Percentiles rank a stretch among this genome's conserved stretches.
phyloP scores from a whole-genome alignment of 805 yeast genomes.

The Torulaspora franciscae region DNA sequence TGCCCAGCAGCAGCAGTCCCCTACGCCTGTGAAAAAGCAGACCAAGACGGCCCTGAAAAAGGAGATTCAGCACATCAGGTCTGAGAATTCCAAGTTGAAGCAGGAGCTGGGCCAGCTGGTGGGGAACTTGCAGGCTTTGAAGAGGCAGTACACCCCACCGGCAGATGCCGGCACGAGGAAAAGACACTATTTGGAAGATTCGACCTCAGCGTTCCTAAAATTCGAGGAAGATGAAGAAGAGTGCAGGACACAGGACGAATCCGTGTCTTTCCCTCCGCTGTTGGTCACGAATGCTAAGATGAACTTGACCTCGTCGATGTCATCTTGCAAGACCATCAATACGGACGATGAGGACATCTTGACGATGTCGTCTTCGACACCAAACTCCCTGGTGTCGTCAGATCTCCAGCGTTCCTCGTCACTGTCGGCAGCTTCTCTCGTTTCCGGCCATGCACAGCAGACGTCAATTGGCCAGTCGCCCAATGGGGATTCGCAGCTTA shows the following conservation, averaged over 20 bases:
- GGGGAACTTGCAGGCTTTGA: conserved; percentile 25
- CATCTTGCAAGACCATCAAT: conserved; percentile 16
- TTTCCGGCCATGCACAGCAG: conserved; percentile 1
- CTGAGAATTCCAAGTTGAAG: conserved; percentile 25
- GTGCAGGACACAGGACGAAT: not conserved
- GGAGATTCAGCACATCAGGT: conserved; percentile 23
- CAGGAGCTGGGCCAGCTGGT: conserved; percentile 25
- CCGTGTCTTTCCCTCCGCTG: conserved; percentile 9
- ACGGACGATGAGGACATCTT: conserved; percentile 26
- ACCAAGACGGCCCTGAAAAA: conserved; percentile 18
- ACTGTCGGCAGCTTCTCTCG: conserved; percentile 11
- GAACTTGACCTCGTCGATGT: conserved; percentile 11
- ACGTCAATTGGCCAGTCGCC: not conserved
- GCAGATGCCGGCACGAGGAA: conserved; percentile 2
- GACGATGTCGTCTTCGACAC: conserved; percentile 25
- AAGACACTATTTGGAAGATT: conserved; percentile 14
- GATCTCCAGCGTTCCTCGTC: conserved; percentile 19
- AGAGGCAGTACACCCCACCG: conserved; percentile 14
- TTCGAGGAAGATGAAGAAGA: conserved; percentile 27
- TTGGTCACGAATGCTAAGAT: conserved; percentile 13
- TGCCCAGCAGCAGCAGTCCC: not conserved
- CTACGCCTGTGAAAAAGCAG: conserved; percentile 1
- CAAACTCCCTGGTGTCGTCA: conserved; percentile 26
- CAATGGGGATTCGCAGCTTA: conserved; percentile 12
- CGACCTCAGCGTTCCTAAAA: conserved; percentile 21